phyloP scores from a whole-genome alignment of 129 eudicot genomes.

The Kitagawia praeruptora region DNA sequence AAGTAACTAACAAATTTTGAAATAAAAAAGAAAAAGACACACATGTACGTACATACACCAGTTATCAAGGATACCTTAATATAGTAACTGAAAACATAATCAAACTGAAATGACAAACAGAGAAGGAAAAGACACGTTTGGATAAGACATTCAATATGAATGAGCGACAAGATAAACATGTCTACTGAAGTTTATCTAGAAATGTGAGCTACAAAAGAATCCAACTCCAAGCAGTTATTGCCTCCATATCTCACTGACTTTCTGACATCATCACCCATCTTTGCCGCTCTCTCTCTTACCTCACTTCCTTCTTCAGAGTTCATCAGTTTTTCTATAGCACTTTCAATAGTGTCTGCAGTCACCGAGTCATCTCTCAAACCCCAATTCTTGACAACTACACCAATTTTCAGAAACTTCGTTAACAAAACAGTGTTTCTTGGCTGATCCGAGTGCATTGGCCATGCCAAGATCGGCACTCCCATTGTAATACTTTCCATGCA shows the following conservation, averaged over 20 bases:
- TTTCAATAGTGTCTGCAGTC: not conserved
- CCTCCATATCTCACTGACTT: not conserved
- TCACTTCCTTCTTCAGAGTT: not conserved
- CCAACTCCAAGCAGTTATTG: not conserved
- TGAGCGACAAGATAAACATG: not conserved
- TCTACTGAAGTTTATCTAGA: not conserved
- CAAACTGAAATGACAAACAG: too few relatives aligned
- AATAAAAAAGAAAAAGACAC: too few relatives aligned
- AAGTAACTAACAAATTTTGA: too few relatives aligned
- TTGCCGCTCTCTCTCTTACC: not conserved
- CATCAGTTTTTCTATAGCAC: not conserved
- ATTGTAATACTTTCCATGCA: not conserved
- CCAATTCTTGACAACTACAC: not conserved
- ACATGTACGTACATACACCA: too few relatives aligned
- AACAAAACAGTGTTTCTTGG: not conserved
- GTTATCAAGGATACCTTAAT: too few relatives aligned
- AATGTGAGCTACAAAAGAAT: not conserved
- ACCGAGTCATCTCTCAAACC: not conserved
- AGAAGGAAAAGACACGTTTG: too few relatives aligned
- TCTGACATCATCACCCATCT: not conserved
- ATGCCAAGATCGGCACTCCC: not conserved
- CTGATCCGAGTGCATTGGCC: slow-evolving; percentile 5
- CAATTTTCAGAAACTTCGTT: not conserved
- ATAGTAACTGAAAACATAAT: too few relatives aligned
- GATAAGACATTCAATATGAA: too few relatives aligned